phyloP scores from a whole-genome alignment of 1,139 yeast genomes.

The Taphrina sp. region DNA sequence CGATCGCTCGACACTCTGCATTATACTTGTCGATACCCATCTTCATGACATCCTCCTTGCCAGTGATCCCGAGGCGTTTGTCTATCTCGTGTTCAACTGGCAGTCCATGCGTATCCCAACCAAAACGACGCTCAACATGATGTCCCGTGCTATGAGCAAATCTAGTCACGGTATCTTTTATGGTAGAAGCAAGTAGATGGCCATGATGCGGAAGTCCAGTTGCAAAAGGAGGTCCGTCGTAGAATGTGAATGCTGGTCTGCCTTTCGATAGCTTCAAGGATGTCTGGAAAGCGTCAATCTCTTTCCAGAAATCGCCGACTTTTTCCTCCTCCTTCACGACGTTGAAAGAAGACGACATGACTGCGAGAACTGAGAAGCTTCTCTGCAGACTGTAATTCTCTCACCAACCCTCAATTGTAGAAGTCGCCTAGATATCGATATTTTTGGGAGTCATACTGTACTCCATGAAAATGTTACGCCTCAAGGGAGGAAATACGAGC shows the following conservation, averaged over 20 bases:
- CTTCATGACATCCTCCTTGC: slow-evolving; percentile 89
- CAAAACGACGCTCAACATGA: slow-evolving; percentile 94
- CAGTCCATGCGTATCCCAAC: slow-evolving; percentile 99
- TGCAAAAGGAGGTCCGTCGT: slow-evolving; percentile 99
- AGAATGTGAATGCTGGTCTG: slow-evolving; percentile 84
- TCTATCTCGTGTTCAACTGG: slow-evolving; percentile 98
- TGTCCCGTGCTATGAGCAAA: slow-evolving; percentile 97
- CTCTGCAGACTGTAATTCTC: too few relatives aligned
- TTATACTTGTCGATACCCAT: slow-evolving; percentile 83
- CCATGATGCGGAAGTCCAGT: slow-evolving; percentile 96
- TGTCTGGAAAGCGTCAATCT: slow-evolving; percentile 86
- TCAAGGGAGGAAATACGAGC: too few relatives aligned
- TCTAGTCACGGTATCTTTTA: slow-evolving; percentile 84
- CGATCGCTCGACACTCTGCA: slow-evolving; percentile 91
- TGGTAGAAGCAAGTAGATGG: slow-evolving; percentile 91
- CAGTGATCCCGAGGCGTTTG: slow-evolving; percentile 89
- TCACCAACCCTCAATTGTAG: too few relatives aligned
- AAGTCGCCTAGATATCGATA: too few relatives aligned
- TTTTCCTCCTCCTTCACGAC: slow-evolving; percentile 89
- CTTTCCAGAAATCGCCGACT: slow-evolving; percentile 77
- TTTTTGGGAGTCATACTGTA: too few relatives aligned
- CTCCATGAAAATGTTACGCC: too few relatives aligned
- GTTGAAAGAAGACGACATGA: slow-evolving; percentile 43
- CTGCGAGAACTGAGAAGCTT: too few relatives aligned
- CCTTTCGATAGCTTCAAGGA: slow-evolving; percentile 80